Base-by-base conservation (phyloP, 106 monocot genomes). In the Apostasia ramifera region DNA sequence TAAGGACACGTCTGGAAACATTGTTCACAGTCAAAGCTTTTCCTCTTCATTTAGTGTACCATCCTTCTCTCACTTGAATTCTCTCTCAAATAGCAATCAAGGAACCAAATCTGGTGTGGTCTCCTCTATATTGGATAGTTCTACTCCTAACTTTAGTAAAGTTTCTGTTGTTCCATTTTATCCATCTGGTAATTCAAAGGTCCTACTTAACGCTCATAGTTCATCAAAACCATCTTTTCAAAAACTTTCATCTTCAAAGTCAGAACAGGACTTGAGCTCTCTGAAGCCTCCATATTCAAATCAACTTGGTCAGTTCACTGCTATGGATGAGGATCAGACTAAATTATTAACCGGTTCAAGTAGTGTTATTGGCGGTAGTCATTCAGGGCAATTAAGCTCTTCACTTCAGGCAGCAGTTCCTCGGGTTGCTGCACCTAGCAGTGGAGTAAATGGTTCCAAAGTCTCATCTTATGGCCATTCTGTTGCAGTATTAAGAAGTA, bases 201-300 rank as follows among this genome's bases (percentile, higher is more conserved):
- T 80, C n/a, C 54, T 74, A 59, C 55, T 67, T 61, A 82, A 69
- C 71, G 63, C 9, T 41, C 13, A 59, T 65, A 43, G 52, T 26
- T 72, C 77, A 42, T 40, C 73, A 71, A 79, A 50, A 60, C 53
- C 77, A 26, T 66, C 75, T 62, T 50, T 80, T 44, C 77, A 78
- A 4, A 84, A 73, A 51, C 69, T 88, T 8, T 51, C 79, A 43
- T 60, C 62, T 50, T 84, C 88, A 71, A 91, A 81, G 50, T 78
- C 95, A 39, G 84, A 89, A 48, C 91, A 95, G 59, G 86, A 89
- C 63, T 71, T 76, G 8, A 81, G 66, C 58, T 70, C 74, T 66
- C 61, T 80, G 26, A 85, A 75, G 54, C 73, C 84, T 66, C 75
- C 77, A 37, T 72, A 79, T 55, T 83, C 59, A 9, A 76, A 47